These are phyloP conservation scores for Hypholoma sublateritium DNA, from an alignment of 768 basidiomycete species.

Conservation along the genomic window DNA sequence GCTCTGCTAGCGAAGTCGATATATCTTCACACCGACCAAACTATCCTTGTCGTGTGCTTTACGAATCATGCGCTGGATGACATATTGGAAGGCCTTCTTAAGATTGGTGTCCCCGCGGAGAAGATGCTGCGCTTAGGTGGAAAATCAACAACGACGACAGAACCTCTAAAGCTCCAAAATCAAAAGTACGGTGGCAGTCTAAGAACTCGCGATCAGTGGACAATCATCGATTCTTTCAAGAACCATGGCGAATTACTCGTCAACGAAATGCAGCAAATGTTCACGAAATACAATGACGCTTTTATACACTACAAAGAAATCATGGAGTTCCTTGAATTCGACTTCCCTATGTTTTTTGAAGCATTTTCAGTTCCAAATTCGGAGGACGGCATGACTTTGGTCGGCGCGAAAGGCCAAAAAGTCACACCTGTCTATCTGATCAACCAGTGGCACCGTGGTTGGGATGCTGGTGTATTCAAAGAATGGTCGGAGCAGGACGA, in stretches of 20 bases:
- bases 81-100: constrained; percentile 61
- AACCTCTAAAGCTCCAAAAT: constrained; percentile 41
- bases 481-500: constrained; percentile 29
- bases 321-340: constrained; percentile 51
- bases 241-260: not conserved
- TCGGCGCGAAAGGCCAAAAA: constrained; percentile 38
- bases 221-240: not conserved
- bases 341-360: constrained; percentile 39
- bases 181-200: constrained; percentile 22
- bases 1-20: constrained; percentile 63
- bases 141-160: constrained; percentile 50
- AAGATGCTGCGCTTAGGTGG: constrained; percentile 61
- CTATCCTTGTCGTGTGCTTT: constrained; percentile 68
- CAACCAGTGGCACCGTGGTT: constrained; percentile 45
- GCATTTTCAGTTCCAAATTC: constrained; percentile 40
- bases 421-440: constrained; percentile 43
- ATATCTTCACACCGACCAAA: constrained; percentile 44
- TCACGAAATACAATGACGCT: not conserved
- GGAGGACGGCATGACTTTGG: constrained; percentile 43
- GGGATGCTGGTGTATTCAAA: constrained; percentile 36
- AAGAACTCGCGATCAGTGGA: constrained; percentile 4
- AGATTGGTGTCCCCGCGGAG: constrained; percentile 50
- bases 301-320: not conserved
- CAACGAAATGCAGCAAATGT: not conserved
- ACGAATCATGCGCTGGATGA: constrained; percentile 78